A percentile compares a stretch with the other conserved stretches of the same genome.
Conservation (phyloP, 2,329 filamentous ascomycete genomes). For the Tolypocladium tropicale region DNA sequence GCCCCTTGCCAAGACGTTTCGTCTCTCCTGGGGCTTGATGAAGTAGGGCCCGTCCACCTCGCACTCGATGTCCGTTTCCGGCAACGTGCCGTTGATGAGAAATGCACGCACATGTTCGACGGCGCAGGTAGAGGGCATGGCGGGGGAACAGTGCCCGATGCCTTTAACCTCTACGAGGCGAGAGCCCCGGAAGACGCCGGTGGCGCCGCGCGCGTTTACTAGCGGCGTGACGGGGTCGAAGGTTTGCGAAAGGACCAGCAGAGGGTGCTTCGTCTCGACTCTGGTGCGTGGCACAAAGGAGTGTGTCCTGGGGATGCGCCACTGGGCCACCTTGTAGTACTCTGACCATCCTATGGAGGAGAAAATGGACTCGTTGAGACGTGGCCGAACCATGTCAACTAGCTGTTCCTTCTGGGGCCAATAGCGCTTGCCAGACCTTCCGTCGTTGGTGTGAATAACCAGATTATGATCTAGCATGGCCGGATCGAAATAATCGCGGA, state of each 20-base stretch:
- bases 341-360: background rate
- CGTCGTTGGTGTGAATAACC: too few relatives aligned
- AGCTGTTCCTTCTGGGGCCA: too few relatives aligned
- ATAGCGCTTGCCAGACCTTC: too few relatives aligned
- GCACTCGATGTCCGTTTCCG: conserved; percentile 22
- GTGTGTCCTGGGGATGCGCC: conserved; percentile 19
- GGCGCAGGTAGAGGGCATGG: conserved; percentile 25
- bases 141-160: conserved; percentile 31
- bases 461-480: too few relatives aligned
- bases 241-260: conserved; percentile 19
- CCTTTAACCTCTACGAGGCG: conserved; percentile 28
- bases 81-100: conserved; percentile 26
- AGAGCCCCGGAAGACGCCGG: conserved; percentile 24
- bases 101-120: conserved; percentile 24
- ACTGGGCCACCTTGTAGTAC: conserved; percentile 14
- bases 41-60: conserved; percentile 30
- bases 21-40: conserved; percentile 12
- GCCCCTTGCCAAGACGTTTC: background rate
- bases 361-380: conserved; percentile 19
- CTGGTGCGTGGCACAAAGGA: conserved; percentile 10
- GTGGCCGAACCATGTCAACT: conserved; percentile 12
- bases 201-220: conserved; percentile 21
- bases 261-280: conserved; percentile 23
- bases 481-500: conserved; percentile 5
- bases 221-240: conserved; percentile 41